A percentile compares a stretch with the other conserved stretches of the same genome.
These are phyloP conservation scores for Galeopsis tetrahit DNA, from an alignment of 257 asterid genomes.

Conservation along the genomic window DNA sequence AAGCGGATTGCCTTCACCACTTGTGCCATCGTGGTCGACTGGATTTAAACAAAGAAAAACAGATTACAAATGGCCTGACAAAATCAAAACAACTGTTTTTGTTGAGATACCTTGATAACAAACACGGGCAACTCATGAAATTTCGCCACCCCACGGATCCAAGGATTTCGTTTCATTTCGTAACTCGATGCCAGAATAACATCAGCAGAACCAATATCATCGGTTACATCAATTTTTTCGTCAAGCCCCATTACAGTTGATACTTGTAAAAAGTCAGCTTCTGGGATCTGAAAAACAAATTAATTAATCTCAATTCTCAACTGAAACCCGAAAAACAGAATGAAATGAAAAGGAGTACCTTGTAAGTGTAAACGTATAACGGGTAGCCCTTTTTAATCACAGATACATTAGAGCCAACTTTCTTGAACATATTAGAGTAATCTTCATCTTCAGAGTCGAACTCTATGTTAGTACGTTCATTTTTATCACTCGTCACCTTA, in stretches of 20 bases:
- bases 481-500: conserved; percentile 32
- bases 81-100: conserved; percentile 14
- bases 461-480: conserved; percentile 31
- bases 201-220: conserved; percentile 82
- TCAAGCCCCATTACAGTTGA: conserved; percentile 92
- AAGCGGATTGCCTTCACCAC: conserved; percentile 92
- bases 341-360: conserved; percentile 51
- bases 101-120: conserved; percentile 73
- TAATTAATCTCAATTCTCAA: conserved; percentile 6
- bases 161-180: conserved; percentile 89
- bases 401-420: conserved; percentile 40
- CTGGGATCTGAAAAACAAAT: conserved; percentile 69
- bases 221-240: conserved; percentile 76
- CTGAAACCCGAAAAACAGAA: conserved; percentile 6
- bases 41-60: conserved; percentile 33
- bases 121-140: conserved; percentile 82
- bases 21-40: conserved; percentile 94
- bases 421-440: conserved; percentile 47
- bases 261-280: conserved; percentile 85
- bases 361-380: conserved; percentile 61
- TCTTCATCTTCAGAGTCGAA: conserved; percentile 51
- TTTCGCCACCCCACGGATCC: conserved; percentile 94
- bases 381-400: conserved; percentile 52
- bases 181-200: conserved; percentile 74
- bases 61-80: not conserved